Conservation (phyloP, 2,329 filamentous ascomycete species). For the Sporothrix pseudoabietina region DNA sequence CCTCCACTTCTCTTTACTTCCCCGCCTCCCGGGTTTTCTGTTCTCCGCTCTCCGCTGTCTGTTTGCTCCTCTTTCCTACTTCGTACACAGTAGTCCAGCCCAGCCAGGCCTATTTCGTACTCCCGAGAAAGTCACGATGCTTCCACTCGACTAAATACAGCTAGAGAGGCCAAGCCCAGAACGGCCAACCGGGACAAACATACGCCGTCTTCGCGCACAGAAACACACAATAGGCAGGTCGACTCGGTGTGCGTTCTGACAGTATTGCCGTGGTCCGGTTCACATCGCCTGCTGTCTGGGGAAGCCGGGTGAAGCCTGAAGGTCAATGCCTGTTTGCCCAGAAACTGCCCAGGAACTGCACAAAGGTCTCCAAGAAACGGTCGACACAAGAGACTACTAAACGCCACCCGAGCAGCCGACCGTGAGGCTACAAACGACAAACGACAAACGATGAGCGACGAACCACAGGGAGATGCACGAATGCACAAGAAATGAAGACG, state of each 20-base stretch:
- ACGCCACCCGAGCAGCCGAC: background rate
- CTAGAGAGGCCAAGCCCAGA: no score
- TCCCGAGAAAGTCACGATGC: no score
- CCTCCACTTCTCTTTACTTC: background rate
- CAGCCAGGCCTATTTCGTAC: background rate
- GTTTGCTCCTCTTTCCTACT: background rate
- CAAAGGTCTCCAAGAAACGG: background rate
- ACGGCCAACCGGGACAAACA: no score
- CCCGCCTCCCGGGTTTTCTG: background rate
- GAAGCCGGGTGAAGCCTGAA: background rate
- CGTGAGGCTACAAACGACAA: background rate
- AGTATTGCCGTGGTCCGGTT: no score
- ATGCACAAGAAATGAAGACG: no score
- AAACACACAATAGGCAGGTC: no score
- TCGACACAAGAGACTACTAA: background rate
- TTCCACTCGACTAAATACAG: no score
- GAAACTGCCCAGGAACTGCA: background rate
- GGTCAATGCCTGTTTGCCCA: background rate
- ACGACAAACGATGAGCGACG: no score
- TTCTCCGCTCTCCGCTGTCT: background rate
- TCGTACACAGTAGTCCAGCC: no score
- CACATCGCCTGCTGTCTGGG: background rate
- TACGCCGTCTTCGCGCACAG: no score
- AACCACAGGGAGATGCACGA: background rate
- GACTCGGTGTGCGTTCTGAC: no score